Conservation (phyloP, 1,284 basidiomycete species). For the Cryptococcus sp. region DNA sequence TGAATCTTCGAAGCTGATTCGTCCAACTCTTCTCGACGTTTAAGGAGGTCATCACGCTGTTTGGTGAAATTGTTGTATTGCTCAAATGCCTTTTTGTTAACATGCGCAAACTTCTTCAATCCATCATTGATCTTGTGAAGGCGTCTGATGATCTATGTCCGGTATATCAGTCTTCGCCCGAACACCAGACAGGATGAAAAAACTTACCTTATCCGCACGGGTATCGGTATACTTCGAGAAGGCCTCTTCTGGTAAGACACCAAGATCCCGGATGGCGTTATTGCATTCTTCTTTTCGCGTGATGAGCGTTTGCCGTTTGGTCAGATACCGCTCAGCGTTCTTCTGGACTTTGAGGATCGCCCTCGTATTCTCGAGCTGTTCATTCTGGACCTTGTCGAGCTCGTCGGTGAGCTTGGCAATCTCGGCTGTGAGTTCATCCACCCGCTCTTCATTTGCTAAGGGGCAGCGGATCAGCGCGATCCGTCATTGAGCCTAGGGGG, state of each 20-base stretch:
- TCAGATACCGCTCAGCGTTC: conserved; percentile 88
- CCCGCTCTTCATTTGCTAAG: conserved; percentile 54
- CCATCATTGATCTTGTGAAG: conserved; percentile 87
- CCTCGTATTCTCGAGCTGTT: conserved; percentile 81
- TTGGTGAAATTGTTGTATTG: conserved; percentile 98
- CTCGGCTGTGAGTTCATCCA: conserved; percentile 64
- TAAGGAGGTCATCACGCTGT: conserved; percentile 86
- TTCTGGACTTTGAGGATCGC: conserved; percentile 88
- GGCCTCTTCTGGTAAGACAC: conserved; percentile 94
- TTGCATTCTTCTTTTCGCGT: conserved; percentile 89
- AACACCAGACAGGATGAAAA: no score
- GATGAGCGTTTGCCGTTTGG: conserved; percentile 81
- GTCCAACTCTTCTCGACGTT: conserved; percentile 86
- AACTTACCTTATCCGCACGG: conserved; percentile 73
- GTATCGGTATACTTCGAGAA: conserved; percentile 90
- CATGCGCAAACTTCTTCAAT: conserved; percentile 93
- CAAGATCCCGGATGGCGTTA: conserved; percentile 91
- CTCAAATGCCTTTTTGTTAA: conserved; percentile 99
- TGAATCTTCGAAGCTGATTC: conserved; percentile 85
- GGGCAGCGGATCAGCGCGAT: conserved; percentile 7
- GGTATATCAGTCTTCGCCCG: conserved; percentile 5
- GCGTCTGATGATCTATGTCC: conserved; percentile 75
- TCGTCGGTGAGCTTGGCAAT: conserved; percentile 66
- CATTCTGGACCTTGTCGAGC: conserved; percentile 74
- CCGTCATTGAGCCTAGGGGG: neutral